Percentiles rank a stretch among this genome's conserved stretches.
Conservation (phyloP, 1,284 basidiomycete genomes). For the Tilletia horrida region DNA sequence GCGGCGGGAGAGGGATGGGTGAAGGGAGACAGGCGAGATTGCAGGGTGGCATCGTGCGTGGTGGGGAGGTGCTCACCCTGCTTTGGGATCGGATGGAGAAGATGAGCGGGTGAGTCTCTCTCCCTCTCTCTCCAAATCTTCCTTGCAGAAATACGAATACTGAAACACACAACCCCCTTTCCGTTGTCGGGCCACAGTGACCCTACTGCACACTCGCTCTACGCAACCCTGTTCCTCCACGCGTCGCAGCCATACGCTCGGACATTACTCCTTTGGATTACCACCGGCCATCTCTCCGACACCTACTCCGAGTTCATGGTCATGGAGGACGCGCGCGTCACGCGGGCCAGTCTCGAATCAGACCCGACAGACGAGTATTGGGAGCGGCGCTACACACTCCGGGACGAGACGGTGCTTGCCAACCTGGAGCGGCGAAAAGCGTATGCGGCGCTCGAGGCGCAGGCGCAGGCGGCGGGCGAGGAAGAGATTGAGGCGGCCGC, state of each 20-base stretch:
- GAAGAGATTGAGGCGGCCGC: conserved; percentile 12
- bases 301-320: conserved; percentile 55
- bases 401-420: conserved; percentile 43
- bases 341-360: conserved; percentile 46
- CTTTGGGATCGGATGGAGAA: conserved; percentile 51
- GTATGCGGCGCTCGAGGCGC: conserved; percentile 12
- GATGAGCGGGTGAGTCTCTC: conserved; percentile 38
- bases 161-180: neutral
- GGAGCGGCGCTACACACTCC: conserved; percentile 53
- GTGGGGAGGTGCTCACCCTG: conserved; percentile 51
- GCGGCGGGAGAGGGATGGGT: conserved; percentile 29
- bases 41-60: conserved; percentile 52
- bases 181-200: conserved; percentile 31
- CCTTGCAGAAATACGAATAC: conserved; percentile 5
- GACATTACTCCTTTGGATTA: conserved; percentile 52
- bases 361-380: conserved; percentile 55
- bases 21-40: conserved; percentile 39
- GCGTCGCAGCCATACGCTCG: conserved; percentile 52
- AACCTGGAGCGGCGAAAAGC: conserved; percentile 33
- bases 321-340: conserved; percentile 52
- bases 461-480: conserved; percentile 15
- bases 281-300: conserved; percentile 50
- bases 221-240: conserved; percentile 44
- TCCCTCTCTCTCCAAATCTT: too few relatives aligned
- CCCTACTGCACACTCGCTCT: conserved; percentile 43